Evolutionary conservation across 2,329 filamentous ascomycete genomes (phyloP).

Genomic region (Penicillium oxalicum): DNA sequence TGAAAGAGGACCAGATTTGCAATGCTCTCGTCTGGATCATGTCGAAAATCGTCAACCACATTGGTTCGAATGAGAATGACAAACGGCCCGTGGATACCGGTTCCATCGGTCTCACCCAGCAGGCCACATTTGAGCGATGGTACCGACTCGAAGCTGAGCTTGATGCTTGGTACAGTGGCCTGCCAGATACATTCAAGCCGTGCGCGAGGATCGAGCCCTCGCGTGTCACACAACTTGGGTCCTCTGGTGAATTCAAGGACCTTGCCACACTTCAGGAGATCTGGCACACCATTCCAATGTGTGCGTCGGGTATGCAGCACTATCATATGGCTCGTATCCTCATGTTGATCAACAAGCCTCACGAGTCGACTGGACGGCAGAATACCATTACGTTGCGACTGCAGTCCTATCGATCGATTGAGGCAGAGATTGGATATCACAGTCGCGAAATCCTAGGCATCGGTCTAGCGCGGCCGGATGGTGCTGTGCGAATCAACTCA

Average conservation of each 20-base stretch:
- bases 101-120: slow-evolving; percentile 33
- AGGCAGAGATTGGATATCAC: slow-evolving; percentile 51
- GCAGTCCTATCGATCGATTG: slow-evolving; percentile 53
- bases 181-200: slow-evolving; percentile 56
- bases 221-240: slow-evolving; percentile 16
- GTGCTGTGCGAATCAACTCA: slow-evolving; percentile 54
- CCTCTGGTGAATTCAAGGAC: slow-evolving; percentile 30
- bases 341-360: slow-evolving; percentile 40
- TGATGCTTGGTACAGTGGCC: slow-evolving; percentile 53
- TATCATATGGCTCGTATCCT: slow-evolving; percentile 42
- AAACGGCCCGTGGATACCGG: slow-evolving; percentile 21
- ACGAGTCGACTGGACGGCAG: slow-evolving; percentile 42
- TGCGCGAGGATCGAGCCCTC: slow-evolving; percentile 46
- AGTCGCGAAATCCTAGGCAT: slow-evolving; percentile 59
- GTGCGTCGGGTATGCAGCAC: slow-evolving; percentile 54
- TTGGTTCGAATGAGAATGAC: slow-evolving; percentile 50
- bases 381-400: slow-evolving; percentile 51
- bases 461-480: slow-evolving; percentile 52
- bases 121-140: slow-evolving; percentile 45
- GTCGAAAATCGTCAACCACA: slow-evolving; percentile 61
- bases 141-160: slow-evolving; percentile 51
- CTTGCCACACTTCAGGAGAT: slow-evolving; percentile 47
- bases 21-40: slow-evolving; percentile 62
- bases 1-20: slow-evolving; percentile 58
- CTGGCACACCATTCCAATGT: slow-evolving; percentile 62